A percentile compares a stretch with the other conserved stretches of the same genome.
phyloP scores from a whole-genome alignment of 768 basidiomycete species.

The Lyophyllum semitale region DNA sequence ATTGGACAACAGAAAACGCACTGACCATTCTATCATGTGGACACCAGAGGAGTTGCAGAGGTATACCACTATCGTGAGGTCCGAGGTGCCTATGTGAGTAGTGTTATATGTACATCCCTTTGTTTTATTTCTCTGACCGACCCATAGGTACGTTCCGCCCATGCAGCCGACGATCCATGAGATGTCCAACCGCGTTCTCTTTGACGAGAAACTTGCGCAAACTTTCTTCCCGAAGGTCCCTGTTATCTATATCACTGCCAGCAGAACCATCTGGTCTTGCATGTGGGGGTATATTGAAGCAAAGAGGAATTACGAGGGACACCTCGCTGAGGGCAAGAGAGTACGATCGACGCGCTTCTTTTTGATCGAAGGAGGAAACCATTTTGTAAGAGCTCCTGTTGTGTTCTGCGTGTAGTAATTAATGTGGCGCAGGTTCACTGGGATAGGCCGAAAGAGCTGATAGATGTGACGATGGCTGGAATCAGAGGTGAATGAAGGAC shows the following conservation, averaged over 20 bases:
- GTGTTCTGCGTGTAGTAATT: too few species aligned
- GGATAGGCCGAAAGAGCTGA: too few species aligned
- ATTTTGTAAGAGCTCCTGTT: too few species aligned
- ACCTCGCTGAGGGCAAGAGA: constrained; percentile 13
- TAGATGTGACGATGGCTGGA: too few species aligned
- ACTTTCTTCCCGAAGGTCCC: constrained; percentile 9
- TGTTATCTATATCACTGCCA: constrained; percentile 22
- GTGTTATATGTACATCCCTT: not conserved
- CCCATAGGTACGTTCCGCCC: too few species aligned
- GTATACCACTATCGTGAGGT: constrained; percentile 16
- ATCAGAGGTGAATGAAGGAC: too few species aligned
- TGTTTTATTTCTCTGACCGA: not conserved
- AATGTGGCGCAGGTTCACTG: too few species aligned
- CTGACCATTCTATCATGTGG: constrained; percentile 20
- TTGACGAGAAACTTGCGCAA: constrained; percentile 1
- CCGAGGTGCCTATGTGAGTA: constrained; percentile 23
- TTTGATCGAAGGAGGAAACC: too few species aligned
- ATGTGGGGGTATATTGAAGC: constrained; percentile 23
- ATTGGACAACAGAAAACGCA: constrained; percentile 20
- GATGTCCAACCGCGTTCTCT: too few species aligned
- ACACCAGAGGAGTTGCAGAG: constrained; percentile 18
- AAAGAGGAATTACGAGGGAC: constrained; percentile 20
- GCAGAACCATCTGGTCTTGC: constrained; percentile 22
- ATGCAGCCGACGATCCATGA: too few species aligned
- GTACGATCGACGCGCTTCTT: too few species aligned